These are phyloP conservation scores for Neofusicoccum sp. DNA, from an alignment of 2,329 filamentous ascomycete genomes.

Conservation along the genomic window DNA sequence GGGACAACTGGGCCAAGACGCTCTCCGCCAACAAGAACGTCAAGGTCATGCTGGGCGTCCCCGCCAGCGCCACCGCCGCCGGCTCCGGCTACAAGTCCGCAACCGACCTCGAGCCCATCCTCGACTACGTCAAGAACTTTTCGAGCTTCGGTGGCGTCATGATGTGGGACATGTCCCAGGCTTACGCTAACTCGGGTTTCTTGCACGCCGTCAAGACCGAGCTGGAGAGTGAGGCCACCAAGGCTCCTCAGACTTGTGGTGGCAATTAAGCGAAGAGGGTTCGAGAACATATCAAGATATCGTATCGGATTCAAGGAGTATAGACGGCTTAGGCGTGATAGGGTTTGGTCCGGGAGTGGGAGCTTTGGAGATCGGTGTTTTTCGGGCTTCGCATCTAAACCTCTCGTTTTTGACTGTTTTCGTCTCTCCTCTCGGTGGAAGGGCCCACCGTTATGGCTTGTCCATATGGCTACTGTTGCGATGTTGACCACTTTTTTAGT, in stretches of 20 bases:
- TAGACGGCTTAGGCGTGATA: too few species aligned
- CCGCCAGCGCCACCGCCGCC: conserved; percentile 53
- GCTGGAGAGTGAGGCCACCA: neutral
- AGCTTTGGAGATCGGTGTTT: too few species aligned
- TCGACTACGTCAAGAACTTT: conserved; percentile 56
- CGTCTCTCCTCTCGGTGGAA: too few species aligned
- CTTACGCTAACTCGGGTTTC: conserved; percentile 31
- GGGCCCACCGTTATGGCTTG: too few species aligned
- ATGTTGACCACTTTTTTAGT: too few species aligned
- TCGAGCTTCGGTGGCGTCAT: conserved; percentile 65
- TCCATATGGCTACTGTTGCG: too few species aligned
- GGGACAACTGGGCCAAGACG: conserved; percentile 64
- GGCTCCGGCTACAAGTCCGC: conserved; percentile 57
- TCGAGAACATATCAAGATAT: too few species aligned
- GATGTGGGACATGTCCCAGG: conserved; percentile 59
- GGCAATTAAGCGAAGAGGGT: too few species aligned
- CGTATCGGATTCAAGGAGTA: too few species aligned
- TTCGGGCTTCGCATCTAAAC: too few species aligned
- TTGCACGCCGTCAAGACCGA: conserved; percentile 23
- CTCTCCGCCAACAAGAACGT: conserved; percentile 58
- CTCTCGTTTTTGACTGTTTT: too few species aligned
- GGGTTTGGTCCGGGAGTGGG: too few species aligned
- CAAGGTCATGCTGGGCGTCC: conserved; percentile 62
- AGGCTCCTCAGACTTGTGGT: neutral
- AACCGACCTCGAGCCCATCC: conserved; percentile 48